These are phyloP conservation scores for Amanita molliuscula DNA, from an alignment of 768 basidiomycete species.

Conservation along the genomic window DNA sequence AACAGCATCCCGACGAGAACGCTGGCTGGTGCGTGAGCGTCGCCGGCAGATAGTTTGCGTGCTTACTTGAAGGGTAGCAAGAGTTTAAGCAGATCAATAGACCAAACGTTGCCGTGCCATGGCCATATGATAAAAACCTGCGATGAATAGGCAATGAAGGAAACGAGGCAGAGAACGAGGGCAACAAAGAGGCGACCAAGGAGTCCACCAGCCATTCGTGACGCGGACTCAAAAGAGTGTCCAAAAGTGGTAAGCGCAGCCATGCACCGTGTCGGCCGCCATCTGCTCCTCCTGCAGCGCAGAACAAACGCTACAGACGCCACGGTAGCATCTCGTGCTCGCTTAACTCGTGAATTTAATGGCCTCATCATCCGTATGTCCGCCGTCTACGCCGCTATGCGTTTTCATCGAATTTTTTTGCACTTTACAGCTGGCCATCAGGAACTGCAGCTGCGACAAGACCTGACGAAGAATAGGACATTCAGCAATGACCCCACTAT, in stretches of 20 bases:
- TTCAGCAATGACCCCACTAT: neutral
- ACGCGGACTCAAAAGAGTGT: too few relatives aligned
- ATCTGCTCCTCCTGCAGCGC: neutral
- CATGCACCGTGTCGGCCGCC: conserved; percentile 3
- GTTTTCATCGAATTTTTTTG: neutral
- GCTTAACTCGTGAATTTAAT: conserved; percentile 14
- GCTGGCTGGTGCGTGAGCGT: conserved; percentile 29
- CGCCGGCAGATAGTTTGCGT: neutral
- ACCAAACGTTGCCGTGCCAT: conserved; percentile 75
- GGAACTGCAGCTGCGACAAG: conserved; percentile 6
- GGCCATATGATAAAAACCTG: conserved; percentile 90
- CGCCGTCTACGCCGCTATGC: conserved; percentile 1
- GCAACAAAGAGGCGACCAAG: conserved; percentile 56
- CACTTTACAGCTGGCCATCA: conserved; percentile 12
- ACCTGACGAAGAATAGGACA: neutral
- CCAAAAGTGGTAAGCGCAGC: neutral
- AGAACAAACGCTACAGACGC: neutral
- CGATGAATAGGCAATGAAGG: conserved; percentile 81
- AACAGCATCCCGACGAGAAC: conserved; percentile 65
- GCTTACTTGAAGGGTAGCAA: conserved; percentile 88
- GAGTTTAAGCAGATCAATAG: conserved; percentile 66
- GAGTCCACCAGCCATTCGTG: conserved; percentile 18
- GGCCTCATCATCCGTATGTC: conserved; percentile 25
- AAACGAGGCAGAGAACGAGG: conserved; percentile 62
- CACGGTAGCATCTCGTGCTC: conserved; percentile 5